Evolutionary conservation across 78 protist species (phyloP).

Genomic region (Monocercomonoides exilis): DNA sequence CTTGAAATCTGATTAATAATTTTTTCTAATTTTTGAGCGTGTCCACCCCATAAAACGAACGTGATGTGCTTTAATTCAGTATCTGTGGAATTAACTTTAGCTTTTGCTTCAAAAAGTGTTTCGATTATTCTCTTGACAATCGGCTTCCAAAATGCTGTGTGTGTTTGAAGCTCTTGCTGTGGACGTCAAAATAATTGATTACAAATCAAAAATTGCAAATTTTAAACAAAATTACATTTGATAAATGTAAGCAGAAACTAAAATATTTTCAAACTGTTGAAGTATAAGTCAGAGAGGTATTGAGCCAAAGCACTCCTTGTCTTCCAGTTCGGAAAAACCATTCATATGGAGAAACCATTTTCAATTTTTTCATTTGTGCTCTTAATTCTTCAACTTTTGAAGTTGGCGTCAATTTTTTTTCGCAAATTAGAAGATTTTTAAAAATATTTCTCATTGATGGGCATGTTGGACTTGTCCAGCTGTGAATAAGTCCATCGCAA

Average conservation of each 20-base stretch:
- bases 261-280: background rate
- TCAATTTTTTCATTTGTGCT: background rate
- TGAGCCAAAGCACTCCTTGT: slow-evolving; percentile 36
- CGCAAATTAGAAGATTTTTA: background rate
- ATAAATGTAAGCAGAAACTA: too few species aligned
- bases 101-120: background rate
- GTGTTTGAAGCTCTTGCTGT: background rate
- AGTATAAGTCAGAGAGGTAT: slow-evolving; percentile 26
- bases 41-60: background rate
- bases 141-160: slow-evolving; percentile 20
- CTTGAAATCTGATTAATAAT: background rate
- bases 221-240: too few species aligned
- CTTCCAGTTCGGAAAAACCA: slow-evolving; percentile 19
- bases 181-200: background rate
- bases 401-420: background rate
- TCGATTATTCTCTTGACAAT: background rate
- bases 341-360: slow-evolving; percentile 9
- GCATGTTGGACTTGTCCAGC: slow-evolving; percentile 10
- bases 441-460: slow-evolving; percentile 16
- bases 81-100: background rate
- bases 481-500: slow-evolving; percentile 13
- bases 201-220: too few species aligned
- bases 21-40: slow-evolving; percentile 1
- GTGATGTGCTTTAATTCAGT: background rate
- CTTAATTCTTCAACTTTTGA: background rate